These are phyloP conservation scores for Lasiodiplodia gonubiensis DNA, from an alignment of 2,329 filamentous ascomycete genomes.

Conservation along the genomic window DNA sequence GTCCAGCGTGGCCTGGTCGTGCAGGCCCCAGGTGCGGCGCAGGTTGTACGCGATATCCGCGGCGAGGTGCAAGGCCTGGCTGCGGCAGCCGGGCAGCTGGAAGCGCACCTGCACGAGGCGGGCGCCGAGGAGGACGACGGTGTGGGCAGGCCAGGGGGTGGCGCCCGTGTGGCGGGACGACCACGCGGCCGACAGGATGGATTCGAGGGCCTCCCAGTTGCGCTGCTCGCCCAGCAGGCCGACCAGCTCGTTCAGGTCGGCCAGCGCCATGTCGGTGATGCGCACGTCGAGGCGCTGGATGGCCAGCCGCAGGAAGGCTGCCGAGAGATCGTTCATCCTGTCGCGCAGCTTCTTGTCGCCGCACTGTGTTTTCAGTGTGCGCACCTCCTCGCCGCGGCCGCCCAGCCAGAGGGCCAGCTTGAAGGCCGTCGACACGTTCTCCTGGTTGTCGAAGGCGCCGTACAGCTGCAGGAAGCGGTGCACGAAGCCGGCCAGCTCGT, in stretches of 20 bases:
- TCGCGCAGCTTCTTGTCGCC: slow-evolving; percentile 44
- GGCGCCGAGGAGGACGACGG: slow-evolving; percentile 58
- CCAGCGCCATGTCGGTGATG: slow-evolving; percentile 48
- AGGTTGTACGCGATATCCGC: slow-evolving; percentile 64
- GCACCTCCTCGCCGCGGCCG: slow-evolving; percentile 33
- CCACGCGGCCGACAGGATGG: slow-evolving; percentile 45
- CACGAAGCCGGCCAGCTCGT: slow-evolving; percentile 39
- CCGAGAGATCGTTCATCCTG: slow-evolving; percentile 48
- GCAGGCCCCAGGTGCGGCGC: slow-evolving; percentile 57
- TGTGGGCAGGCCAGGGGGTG: slow-evolving; percentile 38
- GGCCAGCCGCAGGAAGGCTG: slow-evolving; percentile 47
- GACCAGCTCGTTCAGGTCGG: slow-evolving; percentile 53
- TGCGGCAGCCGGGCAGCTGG: slow-evolving; percentile 45
- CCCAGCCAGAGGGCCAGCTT: slow-evolving; percentile 42
- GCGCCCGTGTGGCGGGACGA: slow-evolving; percentile 39
- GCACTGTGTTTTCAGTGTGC: slow-evolving; percentile 30
- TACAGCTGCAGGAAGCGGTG: slow-evolving; percentile 41
- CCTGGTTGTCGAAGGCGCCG: slow-evolving; percentile 39
- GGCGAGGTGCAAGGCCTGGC: slow-evolving; percentile 50
- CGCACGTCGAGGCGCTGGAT: slow-evolving; percentile 49
- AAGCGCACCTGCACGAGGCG: slow-evolving; percentile 60
- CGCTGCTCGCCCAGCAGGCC: slow-evolving; percentile 51
- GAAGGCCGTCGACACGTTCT: slow-evolving; percentile 46
- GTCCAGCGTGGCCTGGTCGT: slow-evolving; percentile 54
- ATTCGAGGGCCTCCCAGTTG: slow-evolving; percentile 50